A percentile compares a stretch with the other conserved stretches of the same genome.
Evolutionary conservation across 2,329 filamentous ascomycete species (phyloP).

Genomic region (Cryphonectria naterciae): DNA sequence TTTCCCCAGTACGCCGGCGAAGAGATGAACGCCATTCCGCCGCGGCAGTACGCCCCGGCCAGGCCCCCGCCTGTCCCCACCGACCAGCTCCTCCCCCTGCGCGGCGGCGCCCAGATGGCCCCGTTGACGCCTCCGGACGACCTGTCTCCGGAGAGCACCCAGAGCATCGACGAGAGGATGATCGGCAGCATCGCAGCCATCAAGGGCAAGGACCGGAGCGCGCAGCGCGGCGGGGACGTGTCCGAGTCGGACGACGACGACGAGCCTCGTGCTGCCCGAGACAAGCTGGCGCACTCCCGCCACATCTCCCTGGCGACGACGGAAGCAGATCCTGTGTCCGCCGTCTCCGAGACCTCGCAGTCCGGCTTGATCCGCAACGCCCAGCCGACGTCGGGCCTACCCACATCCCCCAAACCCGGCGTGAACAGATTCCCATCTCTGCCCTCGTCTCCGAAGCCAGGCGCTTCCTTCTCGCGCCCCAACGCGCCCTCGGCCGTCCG

Average conservation of each 20-base stretch:
- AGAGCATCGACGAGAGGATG: conserved; percentile 62
- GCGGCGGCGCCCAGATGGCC: conserved; percentile 39
- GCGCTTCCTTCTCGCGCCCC: conserved; percentile 52
- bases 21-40: conserved; percentile 62
- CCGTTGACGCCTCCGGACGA: conserved; percentile 49
- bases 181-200: conserved; percentile 42
- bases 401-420: conserved; percentile 54
- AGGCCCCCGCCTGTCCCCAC: conserved; percentile 61
- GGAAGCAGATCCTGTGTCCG: conserved; percentile 56
- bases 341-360: conserved; percentile 55
- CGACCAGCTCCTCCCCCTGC: conserved; percentile 46
- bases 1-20: conserved; percentile 60
- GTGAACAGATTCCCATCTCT: conserved; percentile 46
- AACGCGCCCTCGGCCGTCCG: conserved; percentile 60
- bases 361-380: conserved; percentile 47
- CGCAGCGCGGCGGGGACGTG: conserved; percentile 20
- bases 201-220: conserved; percentile 28
- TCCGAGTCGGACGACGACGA: conserved; percentile 25
- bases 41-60: conserved; percentile 60
- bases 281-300: conserved; percentile 38
- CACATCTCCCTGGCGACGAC: conserved; percentile 44
- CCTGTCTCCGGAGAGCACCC: conserved; percentile 50
- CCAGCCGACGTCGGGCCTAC: conserved; percentile 45
- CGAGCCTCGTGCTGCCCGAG: conserved; percentile 2
- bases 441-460: conserved; percentile 53